Conservation (phyloP, 306 rosid species). For the Coriaria nepalensis region DNA sequence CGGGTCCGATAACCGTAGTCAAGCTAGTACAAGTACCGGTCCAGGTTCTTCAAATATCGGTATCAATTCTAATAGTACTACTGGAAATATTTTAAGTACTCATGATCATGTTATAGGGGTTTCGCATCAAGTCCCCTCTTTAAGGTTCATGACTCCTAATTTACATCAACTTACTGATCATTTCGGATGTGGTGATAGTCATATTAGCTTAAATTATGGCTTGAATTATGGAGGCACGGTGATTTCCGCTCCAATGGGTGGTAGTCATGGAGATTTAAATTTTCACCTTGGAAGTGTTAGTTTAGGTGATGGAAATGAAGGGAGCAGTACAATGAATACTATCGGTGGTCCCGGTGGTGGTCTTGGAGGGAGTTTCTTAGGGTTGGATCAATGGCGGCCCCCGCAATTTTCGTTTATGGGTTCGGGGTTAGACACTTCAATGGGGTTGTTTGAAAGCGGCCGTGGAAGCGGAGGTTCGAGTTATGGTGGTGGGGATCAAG, state of each 20-base stretch:
- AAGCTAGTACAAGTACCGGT: conserved; percentile 24
- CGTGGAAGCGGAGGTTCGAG: conserved; percentile 11
- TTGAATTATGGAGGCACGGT: conserved; percentile 15
- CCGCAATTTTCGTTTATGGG: conserved; percentile 49
- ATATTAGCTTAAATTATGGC: conserved; percentile 51
- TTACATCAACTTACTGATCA: conserved; percentile 30
- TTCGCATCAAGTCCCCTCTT: conserved; percentile 18
- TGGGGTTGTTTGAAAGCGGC: conserved; percentile 27
- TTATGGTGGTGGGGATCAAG: not conserved
- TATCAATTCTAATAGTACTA: no score
- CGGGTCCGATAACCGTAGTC: conserved; percentile 30
- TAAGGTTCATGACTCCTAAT: conserved; percentile 45
- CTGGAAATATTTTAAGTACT: no score
- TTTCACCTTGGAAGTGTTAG: conserved; percentile 40
- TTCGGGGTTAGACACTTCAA: conserved; percentile 34
- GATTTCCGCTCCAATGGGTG: conserved; percentile 35
- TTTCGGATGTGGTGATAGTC: conserved; percentile 12
- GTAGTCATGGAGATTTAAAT: conserved; percentile 35
- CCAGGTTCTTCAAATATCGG: conserved; percentile 19
- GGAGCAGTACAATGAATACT: no score
- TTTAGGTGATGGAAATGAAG: conserved; percentile 10
- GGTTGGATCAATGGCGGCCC: conserved; percentile 34
- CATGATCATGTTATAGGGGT: not conserved
- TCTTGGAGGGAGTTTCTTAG: not conserved
- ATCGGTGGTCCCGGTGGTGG: no score